These are phyloP conservation scores for Chloroidium sp. DNA, from an alignment of 163 green algal species.

Conservation along the genomic window DNA sequence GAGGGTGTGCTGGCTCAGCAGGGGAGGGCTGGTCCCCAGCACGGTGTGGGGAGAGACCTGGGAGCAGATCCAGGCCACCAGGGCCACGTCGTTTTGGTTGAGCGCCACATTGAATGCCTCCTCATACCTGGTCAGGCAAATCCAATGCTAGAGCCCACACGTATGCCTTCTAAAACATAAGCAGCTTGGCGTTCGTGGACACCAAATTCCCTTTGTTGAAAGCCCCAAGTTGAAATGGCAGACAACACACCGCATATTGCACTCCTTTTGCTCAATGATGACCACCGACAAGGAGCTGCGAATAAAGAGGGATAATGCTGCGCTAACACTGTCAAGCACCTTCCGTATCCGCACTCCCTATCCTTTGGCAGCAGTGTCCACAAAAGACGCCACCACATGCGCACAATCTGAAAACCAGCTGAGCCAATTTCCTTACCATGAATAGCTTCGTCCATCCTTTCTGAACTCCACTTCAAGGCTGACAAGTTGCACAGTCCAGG, in stretches of 20 bases:
- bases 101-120: constrained; percentile 67
- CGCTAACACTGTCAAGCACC: too few relatives aligned
- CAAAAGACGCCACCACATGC: too few relatives aligned
- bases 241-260: neutral
- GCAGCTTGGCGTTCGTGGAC: neutral
- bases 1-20: constrained; percentile 50
- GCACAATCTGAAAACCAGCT: too few relatives aligned
- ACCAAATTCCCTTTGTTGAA: neutral
- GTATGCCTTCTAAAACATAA: neutral
- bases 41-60: constrained; percentile 37
- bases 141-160: constrained; percentile 3
- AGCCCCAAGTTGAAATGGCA: neutral
- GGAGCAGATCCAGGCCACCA: constrained; percentile 68
- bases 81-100: constrained; percentile 39
- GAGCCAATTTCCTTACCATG: too few relatives aligned
- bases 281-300: too few relatives aligned
- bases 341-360: too few relatives aligned
- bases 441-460: too few relatives aligned
- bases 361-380: too few relatives aligned
- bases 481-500: too few relatives aligned
- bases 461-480: too few relatives aligned
- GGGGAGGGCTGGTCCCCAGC: constrained; percentile 11
- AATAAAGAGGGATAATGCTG: too few relatives aligned
- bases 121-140: constrained; percentile 49
- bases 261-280: too few relatives aligned